A percentile compares a stretch with the other conserved stretches of the same genome.
phyloP scores from a whole-genome alignment of 768 basidiomycete species.

The Macrolepiota dolichaula region DNA sequence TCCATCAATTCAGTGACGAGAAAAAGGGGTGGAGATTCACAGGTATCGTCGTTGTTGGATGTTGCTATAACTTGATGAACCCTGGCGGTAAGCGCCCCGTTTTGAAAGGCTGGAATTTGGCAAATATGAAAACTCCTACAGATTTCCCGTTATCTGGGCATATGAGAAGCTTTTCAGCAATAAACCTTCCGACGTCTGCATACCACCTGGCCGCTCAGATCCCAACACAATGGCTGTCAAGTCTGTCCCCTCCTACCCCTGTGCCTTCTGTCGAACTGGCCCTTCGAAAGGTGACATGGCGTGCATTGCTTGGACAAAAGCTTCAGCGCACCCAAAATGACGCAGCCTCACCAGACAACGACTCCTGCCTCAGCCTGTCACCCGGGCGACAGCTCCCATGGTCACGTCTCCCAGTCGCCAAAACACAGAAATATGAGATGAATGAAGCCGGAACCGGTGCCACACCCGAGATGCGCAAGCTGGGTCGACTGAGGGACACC shows the following conservation, averaged over 20 bases:
- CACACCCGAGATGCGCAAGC: constrained; percentile 12
- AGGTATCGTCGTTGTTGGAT: constrained; percentile 64
- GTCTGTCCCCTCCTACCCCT: constrained; percentile 19
- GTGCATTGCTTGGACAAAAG: constrained; percentile 47
- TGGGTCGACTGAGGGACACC: constrained; percentile 47
- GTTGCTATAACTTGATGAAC: constrained; percentile 74
- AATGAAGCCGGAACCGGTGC: constrained; percentile 2
- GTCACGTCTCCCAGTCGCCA: constrained; percentile 16
- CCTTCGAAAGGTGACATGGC: constrained; percentile 67
- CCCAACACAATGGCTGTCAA: constrained; percentile 56
- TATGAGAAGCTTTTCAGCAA: constrained; percentile 28
- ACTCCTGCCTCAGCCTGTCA: background rate
- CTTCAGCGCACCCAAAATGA: background rate
- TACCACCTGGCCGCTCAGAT: constrained; percentile 72
- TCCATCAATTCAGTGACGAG: constrained; percentile 26
- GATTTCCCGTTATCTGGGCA: constrained; percentile 55
- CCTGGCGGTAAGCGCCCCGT: constrained; percentile 37
- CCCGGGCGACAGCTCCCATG: constrained; percentile 14
- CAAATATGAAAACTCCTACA: constrained; percentile 16
- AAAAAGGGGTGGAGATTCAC: constrained; percentile 42
- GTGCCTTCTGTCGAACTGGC: constrained; percentile 42
- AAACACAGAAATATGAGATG: background rate
- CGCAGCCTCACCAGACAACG: background rate
- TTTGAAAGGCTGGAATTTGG: background rate
- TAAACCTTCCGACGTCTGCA: constrained; percentile 43